A percentile compares a stretch with the other conserved stretches of the same genome.
Conservation (phyloP, 2,329 filamentous ascomycete species). For the Aspergillus eucalypticola region DNA sequence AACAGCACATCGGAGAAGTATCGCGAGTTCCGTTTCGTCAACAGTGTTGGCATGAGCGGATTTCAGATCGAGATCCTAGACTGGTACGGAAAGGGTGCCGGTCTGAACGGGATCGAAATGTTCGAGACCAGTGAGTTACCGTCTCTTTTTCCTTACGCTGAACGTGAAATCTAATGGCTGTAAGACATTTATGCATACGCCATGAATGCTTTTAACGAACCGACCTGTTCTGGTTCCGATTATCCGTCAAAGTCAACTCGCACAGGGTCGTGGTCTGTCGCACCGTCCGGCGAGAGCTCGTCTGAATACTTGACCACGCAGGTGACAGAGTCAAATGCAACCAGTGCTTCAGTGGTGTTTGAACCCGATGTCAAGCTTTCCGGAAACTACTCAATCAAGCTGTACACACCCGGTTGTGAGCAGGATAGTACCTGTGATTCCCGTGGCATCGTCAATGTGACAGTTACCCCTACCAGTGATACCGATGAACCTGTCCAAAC, state of each 20-base stretch:
- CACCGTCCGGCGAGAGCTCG: slow-evolving; percentile 66
- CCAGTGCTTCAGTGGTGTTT: slow-evolving; percentile 65
- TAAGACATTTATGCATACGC: slow-evolving; percentile 80
- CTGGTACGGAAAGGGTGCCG: slow-evolving; percentile 84
- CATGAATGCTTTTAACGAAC: slow-evolving; percentile 84
- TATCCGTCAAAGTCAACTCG: slow-evolving; percentile 66
- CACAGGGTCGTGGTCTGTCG: slow-evolving; percentile 73
- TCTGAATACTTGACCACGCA: slow-evolving; percentile 75
- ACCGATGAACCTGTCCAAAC: slow-evolving; percentile 55
- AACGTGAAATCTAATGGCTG: slow-evolving; percentile 16
- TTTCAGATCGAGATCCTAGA: slow-evolving; percentile 83
- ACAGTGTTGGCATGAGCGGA: slow-evolving; percentile 79
- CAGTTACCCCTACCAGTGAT: slow-evolving; percentile 63
- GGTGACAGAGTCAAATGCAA: slow-evolving; percentile 58
- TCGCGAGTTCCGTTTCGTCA: slow-evolving; percentile 92
- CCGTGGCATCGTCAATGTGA: slow-evolving; percentile 81
- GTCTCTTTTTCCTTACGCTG: not conserved
- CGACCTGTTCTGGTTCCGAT: slow-evolving; percentile 68
- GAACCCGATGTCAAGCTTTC: slow-evolving; percentile 81
- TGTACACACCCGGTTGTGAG: slow-evolving; percentile 90
- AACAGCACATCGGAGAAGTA: slow-evolving; percentile 64
- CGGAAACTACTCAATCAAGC: slow-evolving; percentile 85
- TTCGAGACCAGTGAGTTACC: slow-evolving; percentile 66
- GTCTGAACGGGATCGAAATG: slow-evolving; percentile 81
- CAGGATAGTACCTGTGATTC: slow-evolving; percentile 74